These are phyloP conservation scores for Gonapodya sp. DNA, from an alignment of 192 early-diverging fungal genomes.

Conservation along the genomic window DNA sequence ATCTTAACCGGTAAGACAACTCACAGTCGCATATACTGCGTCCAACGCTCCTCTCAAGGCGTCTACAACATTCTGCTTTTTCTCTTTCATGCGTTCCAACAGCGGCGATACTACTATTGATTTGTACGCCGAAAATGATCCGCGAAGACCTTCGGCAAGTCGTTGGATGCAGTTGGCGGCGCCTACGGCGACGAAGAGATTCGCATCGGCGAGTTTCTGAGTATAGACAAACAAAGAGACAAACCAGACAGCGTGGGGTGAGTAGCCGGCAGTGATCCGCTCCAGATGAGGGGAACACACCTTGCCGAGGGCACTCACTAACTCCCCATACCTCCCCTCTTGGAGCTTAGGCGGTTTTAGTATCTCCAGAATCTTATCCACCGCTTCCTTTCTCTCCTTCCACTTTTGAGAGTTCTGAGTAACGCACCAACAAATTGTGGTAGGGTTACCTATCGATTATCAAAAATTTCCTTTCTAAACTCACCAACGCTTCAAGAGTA, in stretches of 20 bases:
- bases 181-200: slow-evolving; percentile 71
- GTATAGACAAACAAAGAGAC: slow-evolving; percentile 14
- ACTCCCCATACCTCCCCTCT: slow-evolving; percentile 68
- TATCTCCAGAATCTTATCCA: slow-evolving; percentile 64
- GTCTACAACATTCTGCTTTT: slow-evolving; percentile 82
- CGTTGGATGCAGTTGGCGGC: slow-evolving; percentile 75
- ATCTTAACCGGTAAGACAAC: slow-evolving; percentile 8
- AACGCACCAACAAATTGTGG: slow-evolving; percentile 15
- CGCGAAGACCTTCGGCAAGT: slow-evolving; percentile 68
- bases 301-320: slow-evolving; percentile 75
- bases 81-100: slow-evolving; percentile 92
- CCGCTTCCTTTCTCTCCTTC: slow-evolving; percentile 90
- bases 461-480: not conserved
- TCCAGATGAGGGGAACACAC: slow-evolving; percentile 22
- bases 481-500: slow-evolving; percentile 51
- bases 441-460: too few relatives aligned
- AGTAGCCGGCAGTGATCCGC: not conserved
- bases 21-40: slow-evolving; percentile 64
- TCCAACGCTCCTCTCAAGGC: slow-evolving; percentile 70
- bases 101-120: slow-evolving; percentile 55
- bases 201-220: slow-evolving; percentile 68
- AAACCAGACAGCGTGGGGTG: not conserved
- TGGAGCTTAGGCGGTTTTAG: slow-evolving; percentile 64
- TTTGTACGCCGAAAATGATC: slow-evolving; percentile 72
- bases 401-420: slow-evolving; percentile 70